These are phyloP conservation scores for Penicillium sp. DNA, from an alignment of 2,329 filamentous ascomycete genomes.

Conservation along the genomic window DNA sequence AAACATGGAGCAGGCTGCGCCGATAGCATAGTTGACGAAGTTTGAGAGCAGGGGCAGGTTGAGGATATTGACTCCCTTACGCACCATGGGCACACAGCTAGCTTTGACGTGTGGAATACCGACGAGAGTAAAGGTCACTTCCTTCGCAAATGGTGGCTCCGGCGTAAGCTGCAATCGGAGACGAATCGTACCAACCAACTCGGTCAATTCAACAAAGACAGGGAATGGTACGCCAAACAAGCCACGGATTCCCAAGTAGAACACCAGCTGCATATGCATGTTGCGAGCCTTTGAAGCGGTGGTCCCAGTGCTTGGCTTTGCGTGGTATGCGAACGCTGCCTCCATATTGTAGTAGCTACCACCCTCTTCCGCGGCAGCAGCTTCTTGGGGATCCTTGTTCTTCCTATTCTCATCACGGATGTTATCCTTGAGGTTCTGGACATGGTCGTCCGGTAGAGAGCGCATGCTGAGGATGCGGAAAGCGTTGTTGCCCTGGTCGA, in stretches of 20 bases:
- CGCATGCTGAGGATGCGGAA: constrained; percentile 81
- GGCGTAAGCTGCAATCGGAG: constrained; percentile 80
- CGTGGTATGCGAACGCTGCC: constrained; percentile 84
- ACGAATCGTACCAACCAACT: constrained; percentile 82
- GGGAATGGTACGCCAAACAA: constrained; percentile 84
- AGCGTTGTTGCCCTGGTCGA: constrained; percentile 88
- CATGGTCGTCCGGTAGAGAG: constrained; percentile 75
- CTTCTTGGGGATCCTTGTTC: constrained; percentile 77
- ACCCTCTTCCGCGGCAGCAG: constrained; percentile 82
- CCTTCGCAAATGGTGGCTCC: constrained; percentile 87
- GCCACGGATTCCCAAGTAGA: constrained; percentile 85
- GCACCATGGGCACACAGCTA: constrained; percentile 87
- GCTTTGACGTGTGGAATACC: constrained; percentile 84
- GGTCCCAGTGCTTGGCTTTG: constrained; percentile 64
- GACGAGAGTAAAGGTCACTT: constrained; percentile 88
- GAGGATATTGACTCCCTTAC: constrained; percentile 81
- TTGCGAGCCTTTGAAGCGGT: constrained; percentile 80
- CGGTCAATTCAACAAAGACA: constrained; percentile 82
- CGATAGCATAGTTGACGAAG: constrained; percentile 94
- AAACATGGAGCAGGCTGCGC: constrained; percentile 79
- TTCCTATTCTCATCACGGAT: constrained; percentile 74
- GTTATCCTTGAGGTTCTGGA: constrained; percentile 73
- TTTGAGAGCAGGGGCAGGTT: constrained; percentile 91
- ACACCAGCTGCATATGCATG: constrained; percentile 95
- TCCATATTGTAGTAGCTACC: constrained; percentile 92